phyloP scores from a whole-genome alignment of 805 yeast genomes.

The Schwanniomyces pseudopolymorphus region DNA sequence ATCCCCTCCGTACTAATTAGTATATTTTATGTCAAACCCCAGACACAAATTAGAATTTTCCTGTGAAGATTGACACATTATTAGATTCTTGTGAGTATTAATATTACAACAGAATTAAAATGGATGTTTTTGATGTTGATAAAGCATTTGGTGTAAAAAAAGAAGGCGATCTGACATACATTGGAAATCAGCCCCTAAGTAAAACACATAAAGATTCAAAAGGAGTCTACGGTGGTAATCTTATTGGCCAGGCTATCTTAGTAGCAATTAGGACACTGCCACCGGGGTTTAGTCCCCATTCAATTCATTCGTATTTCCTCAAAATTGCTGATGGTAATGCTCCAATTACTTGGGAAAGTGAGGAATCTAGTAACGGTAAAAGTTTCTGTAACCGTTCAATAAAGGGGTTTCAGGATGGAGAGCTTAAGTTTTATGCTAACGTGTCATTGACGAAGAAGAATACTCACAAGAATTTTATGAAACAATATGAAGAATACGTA shows the following conservation, averaged over 20 bases:
- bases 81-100: too few species aligned
- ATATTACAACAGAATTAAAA: neutral
- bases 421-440: slow-evolving; percentile 25
- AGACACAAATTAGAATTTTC: too few species aligned
- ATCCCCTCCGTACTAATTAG: too few species aligned
- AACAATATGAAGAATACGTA: slow-evolving; percentile 21
- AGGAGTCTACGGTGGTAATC: slow-evolving; percentile 34
- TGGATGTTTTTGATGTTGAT: slow-evolving; percentile 10
- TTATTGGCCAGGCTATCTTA: slow-evolving; percentile 35
- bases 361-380: slow-evolving; percentile 32
- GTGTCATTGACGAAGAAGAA: slow-evolving; percentile 35
- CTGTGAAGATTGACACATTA: too few species aligned
- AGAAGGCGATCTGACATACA: slow-evolving; percentile 12
- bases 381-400: slow-evolving; percentile 34
- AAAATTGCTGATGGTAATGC: slow-evolving; percentile 14
- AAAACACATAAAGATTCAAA: slow-evolving; percentile 23
- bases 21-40: too few species aligned
- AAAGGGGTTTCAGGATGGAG: slow-evolving; percentile 25
- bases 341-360: slow-evolving; percentile 30
- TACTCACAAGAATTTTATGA: slow-evolving; percentile 18
- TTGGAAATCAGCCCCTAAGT: slow-evolving; percentile 18
- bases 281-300: slow-evolving; percentile 33
- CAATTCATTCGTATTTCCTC: slow-evolving; percentile 33
- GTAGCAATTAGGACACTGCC: slow-evolving; percentile 30
- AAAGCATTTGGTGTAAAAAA: slow-evolving; percentile 18